Conservation (phyloP, 2,329 filamentous ascomycete genomes). For the Aspergillus felis region DNA sequence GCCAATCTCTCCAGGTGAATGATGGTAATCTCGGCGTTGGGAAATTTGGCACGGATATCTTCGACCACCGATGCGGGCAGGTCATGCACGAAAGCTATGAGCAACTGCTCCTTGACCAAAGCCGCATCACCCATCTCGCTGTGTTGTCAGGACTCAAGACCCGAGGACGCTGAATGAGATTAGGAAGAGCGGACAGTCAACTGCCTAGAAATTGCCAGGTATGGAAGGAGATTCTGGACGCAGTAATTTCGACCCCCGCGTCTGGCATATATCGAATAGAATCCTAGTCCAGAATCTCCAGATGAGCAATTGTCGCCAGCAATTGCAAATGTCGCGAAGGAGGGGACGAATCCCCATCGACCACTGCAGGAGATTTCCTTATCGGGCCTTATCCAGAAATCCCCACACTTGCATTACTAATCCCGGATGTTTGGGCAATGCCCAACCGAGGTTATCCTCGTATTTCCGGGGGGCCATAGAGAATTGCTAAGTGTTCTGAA, state of each 20-base stretch:
- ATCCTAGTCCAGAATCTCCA: neutral
- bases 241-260: neutral
- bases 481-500: too few species aligned
- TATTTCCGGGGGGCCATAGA: neutral
- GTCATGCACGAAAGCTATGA: conserved; percentile 17
- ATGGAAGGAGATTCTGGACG: neutral
- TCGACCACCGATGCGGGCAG: conserved; percentile 16
- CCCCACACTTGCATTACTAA: neutral
- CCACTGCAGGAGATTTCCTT: neutral
- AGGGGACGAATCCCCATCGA: neutral
- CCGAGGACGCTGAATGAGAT: neutral
- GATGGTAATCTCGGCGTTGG: conserved; percentile 18
- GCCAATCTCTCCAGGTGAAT: conserved; percentile 9
- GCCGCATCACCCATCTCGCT: conserved; percentile 22
- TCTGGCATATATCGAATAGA: neutral
- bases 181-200: neutral
- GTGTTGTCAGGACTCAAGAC: neutral
- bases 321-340: neutral
- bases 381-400: neutral
- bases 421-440: neutral
- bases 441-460: neutral
- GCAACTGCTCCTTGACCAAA: conserved; percentile 16
- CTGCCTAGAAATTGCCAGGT: neutral
- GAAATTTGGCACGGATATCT: conserved; percentile 18
- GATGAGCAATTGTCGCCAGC: neutral